Evolutionary conservation across 2,329 filamentous ascomycete genomes (phyloP).

Genomic region (Fusarium brevicatenulatum): DNA sequence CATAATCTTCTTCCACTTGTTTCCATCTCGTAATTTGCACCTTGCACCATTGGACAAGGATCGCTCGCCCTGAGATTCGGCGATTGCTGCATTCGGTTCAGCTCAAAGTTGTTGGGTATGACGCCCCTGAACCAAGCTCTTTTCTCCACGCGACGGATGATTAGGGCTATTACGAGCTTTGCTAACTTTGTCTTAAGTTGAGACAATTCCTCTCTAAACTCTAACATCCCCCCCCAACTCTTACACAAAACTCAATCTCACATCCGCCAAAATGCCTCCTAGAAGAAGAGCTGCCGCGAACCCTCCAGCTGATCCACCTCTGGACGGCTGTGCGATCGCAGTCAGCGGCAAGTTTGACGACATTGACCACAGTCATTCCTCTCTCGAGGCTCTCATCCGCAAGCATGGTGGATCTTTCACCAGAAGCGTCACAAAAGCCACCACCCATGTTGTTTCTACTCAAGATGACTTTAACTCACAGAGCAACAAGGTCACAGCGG

Average conservation of each 20-base stretch:
- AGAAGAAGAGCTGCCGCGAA: constrained; percentile 37
- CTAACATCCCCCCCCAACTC: not conserved
- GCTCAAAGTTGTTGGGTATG: constrained; percentile 27
- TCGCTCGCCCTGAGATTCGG: constrained; percentile 29
- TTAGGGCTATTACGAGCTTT: constrained; percentile 2
- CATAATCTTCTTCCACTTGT: constrained; percentile 3
- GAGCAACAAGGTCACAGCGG: constrained; percentile 63
- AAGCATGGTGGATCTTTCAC: constrained; percentile 61
- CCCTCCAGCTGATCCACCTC: constrained; percentile 45
- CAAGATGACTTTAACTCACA: constrained; percentile 61
- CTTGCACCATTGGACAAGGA: constrained; percentile 26
- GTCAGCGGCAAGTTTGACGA: constrained; percentile 70
- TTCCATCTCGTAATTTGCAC: not conserved
- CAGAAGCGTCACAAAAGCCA: constrained; percentile 59
- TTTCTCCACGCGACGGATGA: not conserved
- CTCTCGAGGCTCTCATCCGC: constrained; percentile 58
- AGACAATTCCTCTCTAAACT: not conserved
- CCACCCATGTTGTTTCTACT: constrained; percentile 68
- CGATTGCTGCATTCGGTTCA: constrained; percentile 41
- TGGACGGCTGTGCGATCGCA: constrained; percentile 63
- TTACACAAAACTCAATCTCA: not conserved
- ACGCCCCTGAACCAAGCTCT: constrained; percentile 35
- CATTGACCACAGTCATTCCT: constrained; percentile 61
- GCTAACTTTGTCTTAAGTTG: constrained; percentile 28
- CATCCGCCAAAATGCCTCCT: constrained; percentile 33